phyloP scores from a whole-genome alignment of 1,284 basidiomycete species.

The Schizophyllum amplum region DNA sequence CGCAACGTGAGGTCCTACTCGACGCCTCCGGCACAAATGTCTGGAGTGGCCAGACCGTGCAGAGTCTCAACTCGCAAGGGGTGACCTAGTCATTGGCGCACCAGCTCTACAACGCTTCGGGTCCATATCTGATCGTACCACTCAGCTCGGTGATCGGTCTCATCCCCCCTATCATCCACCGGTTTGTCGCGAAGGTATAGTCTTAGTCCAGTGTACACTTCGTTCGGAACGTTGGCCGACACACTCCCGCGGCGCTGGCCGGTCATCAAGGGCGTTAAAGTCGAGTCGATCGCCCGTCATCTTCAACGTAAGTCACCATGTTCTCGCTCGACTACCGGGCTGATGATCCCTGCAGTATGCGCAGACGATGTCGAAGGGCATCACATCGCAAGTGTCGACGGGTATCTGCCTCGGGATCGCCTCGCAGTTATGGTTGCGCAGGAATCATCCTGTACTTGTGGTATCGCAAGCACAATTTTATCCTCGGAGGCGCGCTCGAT shows the following conservation, averaged over 20 bases:
- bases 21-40: constrained; percentile 36
- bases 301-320: constrained; percentile 31
- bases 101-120: constrained; percentile 42
- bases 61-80: constrained; percentile 30
- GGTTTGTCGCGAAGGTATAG: constrained; percentile 40
- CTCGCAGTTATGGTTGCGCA: constrained; percentile 52
- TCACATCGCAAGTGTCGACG: constrained; percentile 44
- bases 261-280: constrained; percentile 38
- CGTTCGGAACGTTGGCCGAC: constrained; percentile 1
- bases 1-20: constrained; percentile 32
- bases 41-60: constrained; percentile 17
- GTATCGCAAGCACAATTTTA: constrained; percentile 62
- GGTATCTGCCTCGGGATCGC: constrained; percentile 46
- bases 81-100: constrained; percentile 32
- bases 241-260: constrained; percentile 34
- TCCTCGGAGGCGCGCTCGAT: constrained; percentile 59
- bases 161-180: constrained; percentile 41
- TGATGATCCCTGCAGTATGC: constrained; percentile 28
- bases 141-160: constrained; percentile 45
- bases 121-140: constrained; percentile 48
- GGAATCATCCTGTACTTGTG: constrained; percentile 46
- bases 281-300: constrained; percentile 44
- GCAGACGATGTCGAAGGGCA: constrained; percentile 35
- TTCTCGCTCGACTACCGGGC: not conserved
- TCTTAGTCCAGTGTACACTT: too few relatives aligned